Conservation (phyloP, 2,329 filamentous ascomycete species). For the Fragosphaeria purpurea region DNA sequence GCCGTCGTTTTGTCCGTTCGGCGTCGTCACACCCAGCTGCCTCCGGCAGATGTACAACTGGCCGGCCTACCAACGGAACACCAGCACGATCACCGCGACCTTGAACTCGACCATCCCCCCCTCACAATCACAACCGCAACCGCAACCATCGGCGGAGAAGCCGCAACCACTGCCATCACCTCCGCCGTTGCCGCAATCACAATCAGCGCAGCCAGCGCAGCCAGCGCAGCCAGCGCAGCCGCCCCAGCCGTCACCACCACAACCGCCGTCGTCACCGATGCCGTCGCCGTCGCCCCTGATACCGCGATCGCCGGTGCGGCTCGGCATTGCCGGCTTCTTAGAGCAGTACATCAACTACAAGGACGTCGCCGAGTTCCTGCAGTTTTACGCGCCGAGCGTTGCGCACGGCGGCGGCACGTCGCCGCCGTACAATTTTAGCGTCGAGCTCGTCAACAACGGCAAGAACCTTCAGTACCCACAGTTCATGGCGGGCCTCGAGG, state of each 20-base stretch:
- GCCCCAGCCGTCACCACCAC: too few relatives aligned
- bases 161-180: too few relatives aligned
- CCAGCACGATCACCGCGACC: too few relatives aligned
- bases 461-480: constrained; percentile 29
- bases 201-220: too few relatives aligned
- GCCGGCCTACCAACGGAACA: constrained; percentile 3
- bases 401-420: neutral
- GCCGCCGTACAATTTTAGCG: constrained; percentile 18
- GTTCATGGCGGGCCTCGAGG: constrained; percentile 31
- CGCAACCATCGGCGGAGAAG: too few relatives aligned
- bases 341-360: constrained; percentile 35
- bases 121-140: too few relatives aligned
- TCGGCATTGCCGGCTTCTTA: constrained; percentile 40
- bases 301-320: constrained; percentile 24
- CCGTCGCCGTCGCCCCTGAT: too few relatives aligned
- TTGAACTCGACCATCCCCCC: too few relatives aligned
- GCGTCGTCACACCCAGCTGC: constrained; percentile 28
- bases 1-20: too few relatives aligned
- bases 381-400: constrained; percentile 5
- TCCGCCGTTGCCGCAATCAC: too few relatives aligned
- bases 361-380: constrained; percentile 29
- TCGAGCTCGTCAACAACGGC: constrained; percentile 33
- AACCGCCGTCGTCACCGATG: too few relatives aligned
- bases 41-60: constrained; percentile 37
- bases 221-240: too few relatives aligned